Conservation (phyloP, 345 rosid genomes). For the Anacardium occidentale region DNA sequence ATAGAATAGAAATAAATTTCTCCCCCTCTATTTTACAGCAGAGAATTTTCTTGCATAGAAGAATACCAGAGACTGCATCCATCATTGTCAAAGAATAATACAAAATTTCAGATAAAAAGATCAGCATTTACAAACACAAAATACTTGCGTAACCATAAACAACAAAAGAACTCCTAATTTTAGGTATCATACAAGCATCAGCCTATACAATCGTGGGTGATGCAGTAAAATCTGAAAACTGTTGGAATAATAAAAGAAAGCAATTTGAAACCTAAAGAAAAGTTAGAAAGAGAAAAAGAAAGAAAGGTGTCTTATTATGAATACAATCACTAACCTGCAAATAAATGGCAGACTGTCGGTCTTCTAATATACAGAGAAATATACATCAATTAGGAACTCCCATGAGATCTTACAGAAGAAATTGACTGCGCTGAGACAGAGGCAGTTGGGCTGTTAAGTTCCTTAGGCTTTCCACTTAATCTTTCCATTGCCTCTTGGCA, state of each 20-base stretch:
- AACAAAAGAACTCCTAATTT: slow-evolving; percentile 9
- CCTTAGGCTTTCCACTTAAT: slow-evolving; percentile 79
- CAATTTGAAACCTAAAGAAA: not conserved
- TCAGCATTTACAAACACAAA: slow-evolving; percentile 36
- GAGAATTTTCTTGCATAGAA: not conserved
- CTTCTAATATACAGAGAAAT: slow-evolving; percentile 39
- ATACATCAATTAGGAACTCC: slow-evolving; percentile 52
- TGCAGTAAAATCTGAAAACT: not conserved
- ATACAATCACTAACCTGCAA: slow-evolving; percentile 19
- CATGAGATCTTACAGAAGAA: slow-evolving; percentile 87
- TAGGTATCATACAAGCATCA: slow-evolving; percentile 17
- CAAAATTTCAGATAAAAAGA: slow-evolving; percentile 11
- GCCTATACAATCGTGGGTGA: slow-evolving; percentile 5
- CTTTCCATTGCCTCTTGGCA: slow-evolving; percentile 83
- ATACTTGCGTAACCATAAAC: not conserved
- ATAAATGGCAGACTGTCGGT: slow-evolving; percentile 17
- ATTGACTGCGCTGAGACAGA: slow-evolving; percentile 96
- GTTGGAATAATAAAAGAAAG: not conserved
- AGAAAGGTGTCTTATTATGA: slow-evolving; percentile 15
- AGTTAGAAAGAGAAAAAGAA: not conserved
- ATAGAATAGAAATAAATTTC: not conserved
- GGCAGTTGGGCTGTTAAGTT: slow-evolving; percentile 87
- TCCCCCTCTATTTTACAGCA: not conserved
- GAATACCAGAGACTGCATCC: not conserved
- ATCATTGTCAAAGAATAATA: slow-evolving; percentile 27